Evolutionary conservation across 2,329 filamentous ascomycete species (phyloP).

Genomic region (Hyphodiscus sp.): DNA sequence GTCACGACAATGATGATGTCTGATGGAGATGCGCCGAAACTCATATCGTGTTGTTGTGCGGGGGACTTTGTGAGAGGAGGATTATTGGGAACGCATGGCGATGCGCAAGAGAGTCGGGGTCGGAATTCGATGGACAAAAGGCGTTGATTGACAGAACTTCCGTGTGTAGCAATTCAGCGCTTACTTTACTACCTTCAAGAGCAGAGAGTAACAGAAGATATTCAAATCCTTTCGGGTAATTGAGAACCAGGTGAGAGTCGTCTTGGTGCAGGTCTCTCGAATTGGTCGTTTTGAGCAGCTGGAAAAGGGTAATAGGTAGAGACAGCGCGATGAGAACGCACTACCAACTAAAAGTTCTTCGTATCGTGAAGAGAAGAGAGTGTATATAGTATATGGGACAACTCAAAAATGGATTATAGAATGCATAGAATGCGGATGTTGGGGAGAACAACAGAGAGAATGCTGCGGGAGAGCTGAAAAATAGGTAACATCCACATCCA

Average conservation of each 20-base stretch:
- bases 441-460: neutral
- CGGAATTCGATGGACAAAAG: neutral
- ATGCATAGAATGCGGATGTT: neutral
- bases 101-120: neutral
- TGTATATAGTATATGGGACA: neutral
- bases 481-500: constrained; percentile 12
- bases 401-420: neutral
- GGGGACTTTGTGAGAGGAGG: neutral
- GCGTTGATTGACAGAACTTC: neutral
- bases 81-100: neutral
- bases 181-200: neutral
- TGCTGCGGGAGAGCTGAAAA: constrained; percentile 12
- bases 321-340: neutral
- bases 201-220: no score
- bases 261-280: no score
- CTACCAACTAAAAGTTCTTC: neutral
- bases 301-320: no score
- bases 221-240: no score
- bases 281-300: no score
- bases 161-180: neutral
- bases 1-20: constrained; percentile 50
- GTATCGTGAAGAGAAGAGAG: neutral
- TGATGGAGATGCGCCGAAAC: constrained; percentile 26
- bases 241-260: no score
- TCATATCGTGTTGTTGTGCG: constrained; percentile 17